These are phyloP conservation scores for Linanthus parryae DNA, from an alignment of 148 eudicot genomes.

Conservation along the genomic window DNA sequence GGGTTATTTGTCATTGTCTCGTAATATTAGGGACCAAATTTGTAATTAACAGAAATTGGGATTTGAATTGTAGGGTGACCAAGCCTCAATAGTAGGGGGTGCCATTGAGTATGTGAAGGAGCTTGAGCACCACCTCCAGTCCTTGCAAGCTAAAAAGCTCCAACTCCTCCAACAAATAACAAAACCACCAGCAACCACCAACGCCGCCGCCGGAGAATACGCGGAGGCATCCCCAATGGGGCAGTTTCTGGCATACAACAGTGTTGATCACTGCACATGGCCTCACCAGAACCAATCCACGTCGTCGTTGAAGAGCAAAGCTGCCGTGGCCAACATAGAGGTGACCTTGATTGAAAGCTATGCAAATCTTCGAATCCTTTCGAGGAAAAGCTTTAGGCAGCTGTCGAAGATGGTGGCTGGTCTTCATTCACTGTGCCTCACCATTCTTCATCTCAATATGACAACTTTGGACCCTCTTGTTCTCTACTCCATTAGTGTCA, in stretches of 20 bases:
- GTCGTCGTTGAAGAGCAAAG: background rate
- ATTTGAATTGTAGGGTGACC: conserved; percentile 98
- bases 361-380: conserved; percentile 58
- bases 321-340: conserved; percentile 54
- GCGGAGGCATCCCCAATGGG: conserved; percentile 3
- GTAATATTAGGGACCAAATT: too few species aligned
- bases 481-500: conserved; percentile 71
- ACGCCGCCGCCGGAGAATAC: conserved; percentile 2
- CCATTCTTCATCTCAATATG: conserved; percentile 79
- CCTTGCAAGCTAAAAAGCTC: conserved; percentile 68
- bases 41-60: too few species aligned
- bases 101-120: conserved; percentile 86
- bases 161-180: conserved; percentile 11
- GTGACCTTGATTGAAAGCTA: conserved; percentile 79
- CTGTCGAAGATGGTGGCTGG: conserved; percentile 66
- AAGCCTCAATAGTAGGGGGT: conserved; percentile 95
- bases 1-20: background rate
- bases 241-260: conserved; percentile 43
- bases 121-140: conserved; percentile 70
- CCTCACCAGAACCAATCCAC: background rate
- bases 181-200: conserved; percentile 9
- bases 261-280: conserved; percentile 63
- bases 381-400: conserved; percentile 37
- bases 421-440: conserved; percentile 48
- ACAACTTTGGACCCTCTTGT: conserved; percentile 59